Evolutionary conservation across 1,284 basidiomycete genomes (phyloP), one percentile per base, ranked within the genome.

Genomic region (Leccinum pachyderme): DNA sequence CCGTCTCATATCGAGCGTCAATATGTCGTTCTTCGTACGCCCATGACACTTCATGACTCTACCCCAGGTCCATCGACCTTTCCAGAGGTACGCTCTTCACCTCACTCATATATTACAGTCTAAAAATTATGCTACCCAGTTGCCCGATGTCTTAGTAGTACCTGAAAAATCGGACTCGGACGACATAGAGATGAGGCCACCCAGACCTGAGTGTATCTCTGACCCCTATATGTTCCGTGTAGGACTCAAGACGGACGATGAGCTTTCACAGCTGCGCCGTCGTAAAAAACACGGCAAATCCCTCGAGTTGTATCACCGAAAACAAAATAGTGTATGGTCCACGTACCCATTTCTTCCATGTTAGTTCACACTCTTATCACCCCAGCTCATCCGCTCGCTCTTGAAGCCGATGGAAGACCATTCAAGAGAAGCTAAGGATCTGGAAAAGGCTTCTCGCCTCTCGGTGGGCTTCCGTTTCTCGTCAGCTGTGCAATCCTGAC

Each of bases 391-490:
- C 60, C 72, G 76, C 33, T 82, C 82, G 22, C 74, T 98, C 55
- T 81, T 98, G 53, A 98, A 97, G 73, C 84, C 93, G 1, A 90
- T 96, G 84, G 87, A 91, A 49, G 84, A 86, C 43, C 91, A 95
- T 66, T 90, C 88, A 0, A 79, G 81, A 57, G 88, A 93, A 57
- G 88, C 89, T 27, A 79, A 78, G 60, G 75, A 78, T 22, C 81
- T 84, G 28, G 84, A 87, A 65, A 81, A 87, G 44, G 76, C 78
- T 27, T 77, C 80, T 35, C 83, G 87, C 33, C 64, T 89, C 49
- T 79, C 87, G 11, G 91, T 91, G 66, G 60, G 83, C 35, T 58
- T 58, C 25, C 49, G 33, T 25, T 0, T n/a, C 15, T 53, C 45
- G 28, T 31, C 35, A 8, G 25, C 37, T 45, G 15, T 59, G 65